phyloP scores from a whole-genome alignment of 257 asterid genomes.

The Eustoma russellianum region DNA sequence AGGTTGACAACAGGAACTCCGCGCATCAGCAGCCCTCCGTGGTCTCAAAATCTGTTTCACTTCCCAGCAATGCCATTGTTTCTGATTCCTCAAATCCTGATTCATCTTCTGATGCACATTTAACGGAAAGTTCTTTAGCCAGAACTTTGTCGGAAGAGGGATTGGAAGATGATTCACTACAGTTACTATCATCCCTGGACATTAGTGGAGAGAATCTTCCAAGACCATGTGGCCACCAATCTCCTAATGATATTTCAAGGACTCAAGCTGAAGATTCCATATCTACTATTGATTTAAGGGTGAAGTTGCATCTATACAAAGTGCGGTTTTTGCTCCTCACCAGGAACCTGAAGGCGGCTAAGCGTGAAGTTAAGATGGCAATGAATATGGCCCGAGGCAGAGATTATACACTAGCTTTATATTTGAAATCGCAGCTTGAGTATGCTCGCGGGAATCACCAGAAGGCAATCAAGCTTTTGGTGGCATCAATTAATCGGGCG shows the following conservation, averaged over 20 bases:
- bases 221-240: constrained; percentile 45
- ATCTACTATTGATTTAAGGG: constrained; percentile 51
- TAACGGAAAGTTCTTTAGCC: constrained; percentile 47
- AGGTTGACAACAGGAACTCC: constrained; percentile 51
- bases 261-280: constrained; percentile 51
- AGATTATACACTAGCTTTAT: constrained; percentile 68
- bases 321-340: constrained; percentile 65
- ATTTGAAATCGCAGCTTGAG: constrained; percentile 87
- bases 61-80: constrained; percentile 33
- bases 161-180: constrained; percentile 67
- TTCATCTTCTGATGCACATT: constrained; percentile 29
- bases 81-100: constrained; percentile 47
- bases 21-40: constrained; percentile 33
- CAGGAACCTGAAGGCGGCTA: constrained; percentile 78
- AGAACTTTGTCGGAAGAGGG: constrained; percentile 69
- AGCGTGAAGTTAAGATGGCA: constrained; percentile 87
- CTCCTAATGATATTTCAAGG: constrained; percentile 41
- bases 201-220: constrained; percentile 39
- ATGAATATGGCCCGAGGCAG: constrained; percentile 79
- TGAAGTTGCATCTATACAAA: constrained; percentile 72
- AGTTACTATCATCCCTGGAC: constrained; percentile 53
- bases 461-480: constrained; percentile 72
- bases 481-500: constrained; percentile 51
- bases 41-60: constrained; percentile 41
- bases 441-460: constrained; percentile 73